Percentiles rank a stretch among this genome's conserved stretches.
Conservation (phyloP, 352 stramenopile species). For the Phytophthora chlamydospora region DNA sequence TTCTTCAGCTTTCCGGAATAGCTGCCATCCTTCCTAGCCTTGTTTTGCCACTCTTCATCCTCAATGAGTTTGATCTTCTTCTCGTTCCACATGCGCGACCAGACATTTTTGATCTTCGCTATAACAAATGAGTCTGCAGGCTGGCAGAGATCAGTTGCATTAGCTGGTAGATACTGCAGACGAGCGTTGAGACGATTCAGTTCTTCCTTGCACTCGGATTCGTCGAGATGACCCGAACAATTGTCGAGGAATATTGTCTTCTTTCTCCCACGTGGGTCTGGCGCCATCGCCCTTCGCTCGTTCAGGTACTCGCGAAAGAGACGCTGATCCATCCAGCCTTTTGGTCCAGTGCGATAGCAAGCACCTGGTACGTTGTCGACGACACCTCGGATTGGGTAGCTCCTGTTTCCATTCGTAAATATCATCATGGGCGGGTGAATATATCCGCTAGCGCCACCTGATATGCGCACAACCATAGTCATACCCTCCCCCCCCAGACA, state of each 20-base stretch:
- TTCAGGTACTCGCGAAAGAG: slow-evolving; percentile 2
- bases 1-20: slow-evolving; percentile 3
- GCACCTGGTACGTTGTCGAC: background rate
- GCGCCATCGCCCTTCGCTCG: background rate
- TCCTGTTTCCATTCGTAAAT: slow-evolving; percentile 1
- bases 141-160: slow-evolving; percentile 33
- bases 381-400: slow-evolving; percentile 9
- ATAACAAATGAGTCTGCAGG: slow-evolving; percentile 1
- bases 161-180: slow-evolving; percentile 17
- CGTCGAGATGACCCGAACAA: slow-evolving; percentile 19
- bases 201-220: slow-evolving; percentile 11
- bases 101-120: background rate
- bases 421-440: slow-evolving; percentile 19
- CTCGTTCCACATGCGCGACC: background rate
- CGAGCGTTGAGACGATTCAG: slow-evolving; percentile 9
- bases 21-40: background rate
- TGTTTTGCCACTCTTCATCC: background rate
- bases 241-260: slow-evolving; percentile 34
- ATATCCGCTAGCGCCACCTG: background rate
- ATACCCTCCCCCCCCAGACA: background rate
- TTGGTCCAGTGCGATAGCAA: slow-evolving; percentile 12
- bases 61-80: slow-evolving; percentile 2
- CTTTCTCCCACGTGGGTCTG: background rate
- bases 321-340: slow-evolving; percentile 9
- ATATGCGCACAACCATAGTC: slow-evolving; percentile 10